Conservation (phyloP, 345 rosid genomes). For the Pugionium dolabratum region DNA sequence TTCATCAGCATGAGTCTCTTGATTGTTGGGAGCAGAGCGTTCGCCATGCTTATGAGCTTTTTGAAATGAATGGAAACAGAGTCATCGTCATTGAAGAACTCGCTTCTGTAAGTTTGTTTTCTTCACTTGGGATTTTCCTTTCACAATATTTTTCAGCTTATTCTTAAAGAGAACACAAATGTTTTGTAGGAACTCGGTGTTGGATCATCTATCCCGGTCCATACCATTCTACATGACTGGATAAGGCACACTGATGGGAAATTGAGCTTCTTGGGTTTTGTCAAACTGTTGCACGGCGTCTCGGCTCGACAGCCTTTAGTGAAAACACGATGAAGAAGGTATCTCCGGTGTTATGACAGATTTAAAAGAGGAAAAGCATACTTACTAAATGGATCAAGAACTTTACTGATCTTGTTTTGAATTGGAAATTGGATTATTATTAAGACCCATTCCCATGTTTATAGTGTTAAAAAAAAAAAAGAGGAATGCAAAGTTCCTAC, state of each 20-base stretch:
- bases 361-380: slow-evolving; percentile 22
- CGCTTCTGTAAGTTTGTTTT: slow-evolving; percentile 64
- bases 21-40: slow-evolving; percentile 90
- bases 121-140: background rate
- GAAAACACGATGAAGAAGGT: slow-evolving; percentile 40
- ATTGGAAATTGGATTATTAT: slow-evolving; percentile 20
- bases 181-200: slow-evolving; percentile 89
- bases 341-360: background rate
- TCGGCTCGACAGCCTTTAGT: slow-evolving; percentile 53
- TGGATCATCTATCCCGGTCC: slow-evolving; percentile 85
- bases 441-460: slow-evolving; percentile 24
- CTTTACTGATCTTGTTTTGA: slow-evolving; percentile 28
- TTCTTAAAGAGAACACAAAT: background rate
- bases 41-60: slow-evolving; percentile 77
- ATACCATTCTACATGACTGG: slow-evolving; percentile 90
- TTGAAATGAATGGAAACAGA: slow-evolving; percentile 90
- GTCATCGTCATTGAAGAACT: slow-evolving; percentile 88
- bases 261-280: slow-evolving; percentile 89
- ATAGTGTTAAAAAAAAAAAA: slow-evolving; percentile 28
- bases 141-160: background rate
- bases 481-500: slow-evolving; percentile 8
- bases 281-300: slow-evolving; percentile 77
- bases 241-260: slow-evolving; percentile 88
- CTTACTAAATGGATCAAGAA: slow-evolving; percentile 21
- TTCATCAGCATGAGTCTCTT: slow-evolving; percentile 90